phyloP scores from a whole-genome alignment of 2,329 filamentous ascomycete species.

The Calonectria naviculata region DNA sequence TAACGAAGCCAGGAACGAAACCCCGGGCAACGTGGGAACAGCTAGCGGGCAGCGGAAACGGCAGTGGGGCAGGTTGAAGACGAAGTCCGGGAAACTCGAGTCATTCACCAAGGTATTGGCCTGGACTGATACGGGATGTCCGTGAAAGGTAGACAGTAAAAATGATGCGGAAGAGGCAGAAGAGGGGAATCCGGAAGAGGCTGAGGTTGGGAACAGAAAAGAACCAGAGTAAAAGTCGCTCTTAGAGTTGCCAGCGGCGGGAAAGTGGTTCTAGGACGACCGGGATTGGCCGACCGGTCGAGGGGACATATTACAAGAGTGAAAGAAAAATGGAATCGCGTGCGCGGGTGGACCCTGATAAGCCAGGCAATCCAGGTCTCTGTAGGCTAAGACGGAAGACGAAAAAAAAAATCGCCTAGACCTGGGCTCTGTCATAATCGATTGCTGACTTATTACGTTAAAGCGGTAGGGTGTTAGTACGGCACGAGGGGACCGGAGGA shows the following conservation, averaged over 20 bases:
- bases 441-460: constrained; percentile 16
- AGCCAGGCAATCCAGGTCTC: constrained; percentile 5
- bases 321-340: constrained; percentile 30
- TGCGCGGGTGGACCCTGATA: constrained; percentile 26
- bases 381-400: background rate
- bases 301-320: constrained; percentile 24
- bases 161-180: constrained; percentile 15
- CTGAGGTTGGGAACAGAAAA: constrained; percentile 10
- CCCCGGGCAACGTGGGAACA: constrained; percentile 29
- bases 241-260: constrained; percentile 25
- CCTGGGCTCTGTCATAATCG: background rate
- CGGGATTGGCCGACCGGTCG: constrained; percentile 40
- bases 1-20: constrained; percentile 9
- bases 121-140: background rate
- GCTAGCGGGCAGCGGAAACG: constrained; percentile 28
- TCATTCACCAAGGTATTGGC: background rate
- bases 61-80: constrained; percentile 36
- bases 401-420: background rate
- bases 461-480: background rate
- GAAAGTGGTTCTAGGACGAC: constrained; percentile 34
- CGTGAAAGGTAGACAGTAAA: constrained; percentile 17
- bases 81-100: constrained; percentile 13
- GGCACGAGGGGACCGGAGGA: constrained; percentile 15
- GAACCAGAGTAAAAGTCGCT: constrained; percentile 34
- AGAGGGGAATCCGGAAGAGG: constrained; percentile 11